Percentiles rank a stretch among this genome's conserved stretches.
Conservation (phyloP, 2,329 filamentous ascomycete genomes). For the Talaromyces pinophilus region DNA sequence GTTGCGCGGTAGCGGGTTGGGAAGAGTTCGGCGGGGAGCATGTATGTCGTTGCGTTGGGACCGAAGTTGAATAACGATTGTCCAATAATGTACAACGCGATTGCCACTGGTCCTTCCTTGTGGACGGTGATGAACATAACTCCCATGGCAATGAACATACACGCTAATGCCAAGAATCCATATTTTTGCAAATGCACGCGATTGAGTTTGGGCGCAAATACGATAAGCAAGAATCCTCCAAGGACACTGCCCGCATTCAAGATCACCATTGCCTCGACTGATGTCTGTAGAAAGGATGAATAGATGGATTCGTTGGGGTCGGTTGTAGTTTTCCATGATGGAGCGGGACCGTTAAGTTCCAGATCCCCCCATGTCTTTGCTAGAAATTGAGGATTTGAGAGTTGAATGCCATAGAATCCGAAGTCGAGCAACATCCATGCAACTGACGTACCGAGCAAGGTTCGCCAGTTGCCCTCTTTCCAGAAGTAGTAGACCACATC, state of each 20-base stretch:
- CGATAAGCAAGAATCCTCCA: conserved; percentile 45
- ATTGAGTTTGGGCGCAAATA: conserved; percentile 43
- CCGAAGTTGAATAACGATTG: conserved; percentile 54
- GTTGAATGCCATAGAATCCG: conserved; percentile 59
- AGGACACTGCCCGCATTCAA: conserved; percentile 47
- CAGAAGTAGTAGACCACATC: conserved; percentile 48
- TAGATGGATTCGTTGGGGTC: conserved; percentile 46
- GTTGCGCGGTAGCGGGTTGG: conserved; percentile 58
- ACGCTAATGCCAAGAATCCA: conserved; percentile 46
- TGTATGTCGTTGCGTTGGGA: conserved; percentile 46
- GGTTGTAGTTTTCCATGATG: conserved; percentile 41
- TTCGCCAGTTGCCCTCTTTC: conserved; percentile 47
- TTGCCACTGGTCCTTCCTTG: conserved; percentile 38
- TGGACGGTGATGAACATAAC: conserved; percentile 45
- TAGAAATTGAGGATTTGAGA: conserved; percentile 47
- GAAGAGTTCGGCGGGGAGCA: conserved; percentile 59
- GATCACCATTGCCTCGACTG: conserved; percentile 43
- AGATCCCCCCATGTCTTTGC: conserved; percentile 45
- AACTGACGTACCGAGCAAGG: conserved; percentile 49
- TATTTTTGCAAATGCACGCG: conserved; percentile 48
- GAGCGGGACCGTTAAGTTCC: conserved; percentile 31
- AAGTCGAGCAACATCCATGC: conserved; percentile 60
- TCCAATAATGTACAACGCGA: conserved; percentile 48
- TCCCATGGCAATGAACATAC: conserved; percentile 47
- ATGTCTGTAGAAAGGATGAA: conserved; percentile 43